Evolutionary conservation across 2,329 filamentous ascomycete species (phyloP).

Genomic region (Beauveria pseudobassiana): DNA sequence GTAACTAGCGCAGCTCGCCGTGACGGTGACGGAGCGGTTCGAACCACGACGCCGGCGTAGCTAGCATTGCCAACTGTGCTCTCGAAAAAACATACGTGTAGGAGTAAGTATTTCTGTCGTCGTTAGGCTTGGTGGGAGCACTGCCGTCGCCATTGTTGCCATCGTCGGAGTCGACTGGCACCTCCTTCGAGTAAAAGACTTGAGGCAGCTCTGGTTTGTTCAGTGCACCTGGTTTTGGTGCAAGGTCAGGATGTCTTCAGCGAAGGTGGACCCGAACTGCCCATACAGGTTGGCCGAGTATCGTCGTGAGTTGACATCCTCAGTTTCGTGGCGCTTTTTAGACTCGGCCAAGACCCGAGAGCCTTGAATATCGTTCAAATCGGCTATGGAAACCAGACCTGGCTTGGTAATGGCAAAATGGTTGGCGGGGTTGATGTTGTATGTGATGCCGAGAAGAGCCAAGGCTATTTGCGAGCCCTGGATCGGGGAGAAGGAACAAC

Average conservation of each 20-base stretch:
- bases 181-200: slow-evolving; percentile 23
- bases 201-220: slow-evolving; percentile 23
- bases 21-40: slow-evolving; percentile 24
- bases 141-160: no score
- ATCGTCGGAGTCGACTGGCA: neutral
- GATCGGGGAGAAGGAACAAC: neutral
- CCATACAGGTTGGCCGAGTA: slow-evolving; percentile 25
- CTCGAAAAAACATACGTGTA: slow-evolving; percentile 1
- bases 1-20: slow-evolving; percentile 23
- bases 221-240: slow-evolving; percentile 24
- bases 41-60: slow-evolving; percentile 23
- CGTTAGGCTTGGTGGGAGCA: neutral
- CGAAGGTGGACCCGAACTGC: slow-evolving; percentile 26
- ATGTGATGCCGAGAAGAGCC: slow-evolving; percentile 35
- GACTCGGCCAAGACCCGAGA: slow-evolving; percentile 27
- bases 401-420: slow-evolving; percentile 23
- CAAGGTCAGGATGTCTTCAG: slow-evolving; percentile 10
- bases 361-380: slow-evolving; percentile 28
- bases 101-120: slow-evolving; percentile 15
- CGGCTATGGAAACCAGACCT: slow-evolving; percentile 29
- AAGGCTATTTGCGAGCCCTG: slow-evolving; percentile 35
- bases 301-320: slow-evolving; percentile 11
- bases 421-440: slow-evolving; percentile 32
- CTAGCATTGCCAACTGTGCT: slow-evolving; percentile 7
- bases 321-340: slow-evolving; percentile 23